Evolutionary conservation across 176 grass and related monocot genomes (phyloP).

Genomic region (Miscanthus lutarioriparius): DNA sequence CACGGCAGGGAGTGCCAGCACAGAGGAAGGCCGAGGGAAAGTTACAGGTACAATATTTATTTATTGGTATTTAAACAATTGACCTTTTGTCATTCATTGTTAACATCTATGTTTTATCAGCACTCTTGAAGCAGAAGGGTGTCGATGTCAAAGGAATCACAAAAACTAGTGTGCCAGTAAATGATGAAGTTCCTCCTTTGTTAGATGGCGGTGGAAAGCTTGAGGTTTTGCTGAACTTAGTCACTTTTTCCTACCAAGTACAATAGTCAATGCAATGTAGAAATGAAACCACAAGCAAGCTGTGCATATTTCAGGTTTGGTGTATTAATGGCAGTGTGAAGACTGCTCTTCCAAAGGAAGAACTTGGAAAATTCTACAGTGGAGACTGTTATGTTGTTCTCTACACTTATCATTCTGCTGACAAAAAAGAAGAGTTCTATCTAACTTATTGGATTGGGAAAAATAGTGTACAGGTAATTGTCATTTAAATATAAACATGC

Average conservation of each 20-base stretch:
- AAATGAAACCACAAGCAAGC: conserved; percentile 21
- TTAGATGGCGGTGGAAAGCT: conserved; percentile 77
- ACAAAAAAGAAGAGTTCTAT: conserved; percentile 91
- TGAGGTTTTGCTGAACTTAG: conserved; percentile 55
- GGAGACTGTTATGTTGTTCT: conserved; percentile 94
- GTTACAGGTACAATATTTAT: conserved; percentile 59
- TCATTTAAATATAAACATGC: neutral
- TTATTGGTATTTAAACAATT: conserved; percentile 12
- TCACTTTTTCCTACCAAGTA: conserved; percentile 1
- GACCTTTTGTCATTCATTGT: conserved; percentile 10
- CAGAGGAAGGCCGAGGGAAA: conserved; percentile 57
- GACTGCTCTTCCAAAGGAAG: conserved; percentile 76
- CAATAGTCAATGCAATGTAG: conserved; percentile 3
- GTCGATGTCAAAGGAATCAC: conserved; percentile 67
- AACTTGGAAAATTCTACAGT: conserved; percentile 83
- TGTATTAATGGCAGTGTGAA: conserved; percentile 59
- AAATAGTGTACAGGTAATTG: conserved; percentile 54
- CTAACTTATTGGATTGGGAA: conserved; percentile 91
- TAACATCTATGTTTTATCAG: conserved; percentile 47
- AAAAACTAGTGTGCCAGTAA: conserved; percentile 43
- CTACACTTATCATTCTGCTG: conserved; percentile 88
- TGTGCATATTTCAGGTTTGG: conserved; percentile 72
- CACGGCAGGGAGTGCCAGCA: conserved; percentile 41
- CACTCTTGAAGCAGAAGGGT: conserved; percentile 66
- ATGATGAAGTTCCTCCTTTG: conserved; percentile 87